Evolutionary conservation across 2,329 filamentous ascomycete genomes (phyloP).

Genomic region (Ascochyta pisi): DNA sequence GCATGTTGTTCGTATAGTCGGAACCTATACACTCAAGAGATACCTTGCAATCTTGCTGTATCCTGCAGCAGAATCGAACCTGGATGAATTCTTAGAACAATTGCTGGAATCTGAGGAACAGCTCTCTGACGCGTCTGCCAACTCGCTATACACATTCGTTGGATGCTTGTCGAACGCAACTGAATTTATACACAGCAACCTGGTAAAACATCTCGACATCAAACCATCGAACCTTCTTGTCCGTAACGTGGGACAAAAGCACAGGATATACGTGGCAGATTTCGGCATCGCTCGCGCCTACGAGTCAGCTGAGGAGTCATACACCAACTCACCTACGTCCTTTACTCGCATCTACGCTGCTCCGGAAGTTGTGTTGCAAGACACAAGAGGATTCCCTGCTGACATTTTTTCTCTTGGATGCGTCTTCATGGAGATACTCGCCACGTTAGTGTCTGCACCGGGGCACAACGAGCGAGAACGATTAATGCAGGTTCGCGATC

Average conservation of each 20-base stretch:
- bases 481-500: no score
- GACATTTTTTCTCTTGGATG: neutral
- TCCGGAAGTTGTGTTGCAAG: neutral
- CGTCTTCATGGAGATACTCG: neutral
- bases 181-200: conserved; percentile 21
- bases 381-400: neutral
- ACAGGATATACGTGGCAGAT: conserved; percentile 32
- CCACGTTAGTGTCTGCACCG: no score
- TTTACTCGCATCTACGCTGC: conserved; percentile 10
- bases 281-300: conserved; percentile 34
- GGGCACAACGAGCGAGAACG: no score
- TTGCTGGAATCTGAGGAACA: no score
- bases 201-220: conserved; percentile 37
- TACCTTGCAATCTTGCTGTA: neutral
- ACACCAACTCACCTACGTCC: neutral
- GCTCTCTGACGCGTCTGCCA: no score
- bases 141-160: conserved; percentile 1
- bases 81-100: neutral
- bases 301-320: neutral
- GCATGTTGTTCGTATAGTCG: conserved; percentile 27
- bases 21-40: conserved; percentile 20
- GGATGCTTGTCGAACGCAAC: conserved; percentile 23
- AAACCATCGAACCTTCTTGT: conserved; percentile 36
- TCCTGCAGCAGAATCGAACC: neutral
- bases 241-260: neutral